A percentile compares a stretch with the other conserved stretches of the same genome.
These are phyloP conservation scores for Crithidia sp. DNA, from an alignment of 208 protist species.

Conservation along the genomic window DNA sequence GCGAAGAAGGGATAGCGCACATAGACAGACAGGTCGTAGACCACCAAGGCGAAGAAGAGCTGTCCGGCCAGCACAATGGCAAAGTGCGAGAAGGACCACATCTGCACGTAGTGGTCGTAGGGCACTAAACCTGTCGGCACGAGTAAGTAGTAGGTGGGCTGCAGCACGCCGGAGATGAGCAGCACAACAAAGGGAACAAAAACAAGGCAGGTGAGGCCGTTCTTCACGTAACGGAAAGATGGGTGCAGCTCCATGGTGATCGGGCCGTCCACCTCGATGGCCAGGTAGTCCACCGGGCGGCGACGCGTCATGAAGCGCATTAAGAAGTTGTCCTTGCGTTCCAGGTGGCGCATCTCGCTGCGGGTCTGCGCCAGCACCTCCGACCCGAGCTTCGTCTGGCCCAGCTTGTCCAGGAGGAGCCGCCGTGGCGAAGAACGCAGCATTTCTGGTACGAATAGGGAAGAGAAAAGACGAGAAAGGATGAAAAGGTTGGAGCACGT, in stretches of 20 bases:
- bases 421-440: conserved; percentile 41
- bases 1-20: conserved; percentile 80
- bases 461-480: no score
- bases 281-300: conserved; percentile 79
- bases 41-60: conserved; percentile 56
- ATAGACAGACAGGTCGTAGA: conserved; percentile 85
- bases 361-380: conserved; percentile 80
- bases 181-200: conserved; percentile 52
- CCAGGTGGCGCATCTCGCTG: conserved; percentile 72
- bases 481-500: no score
- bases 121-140: conserved; percentile 65
- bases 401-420: conserved; percentile 58
- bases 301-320: conserved; percentile 70
- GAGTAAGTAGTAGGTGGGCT: conserved; percentile 79
- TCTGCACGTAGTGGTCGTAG: conserved; percentile 62
- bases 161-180: conserved; percentile 56
- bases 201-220: conserved; percentile 53
- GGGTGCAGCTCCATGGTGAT: conserved; percentile 69
- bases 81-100: conserved; percentile 77
- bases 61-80: conserved; percentile 65
- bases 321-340: conserved; percentile 51
- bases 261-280: conserved; percentile 75
- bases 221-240: conserved; percentile 73
- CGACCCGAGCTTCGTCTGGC: conserved; percentile 74
- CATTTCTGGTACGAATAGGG: conserved; percentile 27